A percentile compares a stretch with the other conserved stretches of the same genome.
These are phyloP conservation scores for Nematodospora valgi DNA, from an alignment of 805 yeast species.

Conservation along the genomic window DNA sequence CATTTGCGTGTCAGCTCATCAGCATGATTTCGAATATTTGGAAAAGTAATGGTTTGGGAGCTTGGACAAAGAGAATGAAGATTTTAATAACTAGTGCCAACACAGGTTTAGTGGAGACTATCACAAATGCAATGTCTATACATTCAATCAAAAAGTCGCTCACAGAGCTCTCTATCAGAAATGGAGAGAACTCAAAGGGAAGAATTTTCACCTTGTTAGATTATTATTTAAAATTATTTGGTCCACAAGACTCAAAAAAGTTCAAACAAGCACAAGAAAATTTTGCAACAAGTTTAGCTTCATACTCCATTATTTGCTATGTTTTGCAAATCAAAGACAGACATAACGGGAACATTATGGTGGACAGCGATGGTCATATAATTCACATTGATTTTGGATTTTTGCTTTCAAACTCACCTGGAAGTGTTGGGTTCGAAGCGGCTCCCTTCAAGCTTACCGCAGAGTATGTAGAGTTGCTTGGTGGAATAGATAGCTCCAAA, in stretches of 20 bases:
- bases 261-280: conserved; percentile 78
- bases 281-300: conserved; percentile 83
- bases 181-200: conserved; percentile 69
- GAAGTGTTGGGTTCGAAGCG: conserved; percentile 95
- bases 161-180: conserved; percentile 66
- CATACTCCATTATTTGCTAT: conserved; percentile 88
- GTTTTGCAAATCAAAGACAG: conserved; percentile 91
- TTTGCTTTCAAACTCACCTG: conserved; percentile 89
- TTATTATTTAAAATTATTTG: conserved; percentile 76
- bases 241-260: conserved; percentile 50
- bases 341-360: conserved; percentile 96
- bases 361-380: conserved; percentile 93
- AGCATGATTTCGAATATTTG: conserved; percentile 84
- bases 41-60: conserved; percentile 63
- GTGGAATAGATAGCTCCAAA: conserved; percentile 64
- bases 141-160: conserved; percentile 93
- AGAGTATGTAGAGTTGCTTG: conserved; percentile 86
- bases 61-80: conserved; percentile 93
- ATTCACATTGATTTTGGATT: conserved; percentile 96
- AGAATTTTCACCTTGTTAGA: conserved; percentile 70
- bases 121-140: conserved; percentile 88
- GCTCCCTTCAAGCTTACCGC: conserved; percentile 92
- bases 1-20: conserved; percentile 94
- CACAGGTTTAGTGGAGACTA: conserved; percentile 92
- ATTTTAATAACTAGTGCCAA: conserved; percentile 87